Evolutionary conservation across 2,329 filamentous ascomycete genomes (phyloP), one percentile per base, ranked within the genome.

Genomic region (Fusarium vanettenii): DNA sequence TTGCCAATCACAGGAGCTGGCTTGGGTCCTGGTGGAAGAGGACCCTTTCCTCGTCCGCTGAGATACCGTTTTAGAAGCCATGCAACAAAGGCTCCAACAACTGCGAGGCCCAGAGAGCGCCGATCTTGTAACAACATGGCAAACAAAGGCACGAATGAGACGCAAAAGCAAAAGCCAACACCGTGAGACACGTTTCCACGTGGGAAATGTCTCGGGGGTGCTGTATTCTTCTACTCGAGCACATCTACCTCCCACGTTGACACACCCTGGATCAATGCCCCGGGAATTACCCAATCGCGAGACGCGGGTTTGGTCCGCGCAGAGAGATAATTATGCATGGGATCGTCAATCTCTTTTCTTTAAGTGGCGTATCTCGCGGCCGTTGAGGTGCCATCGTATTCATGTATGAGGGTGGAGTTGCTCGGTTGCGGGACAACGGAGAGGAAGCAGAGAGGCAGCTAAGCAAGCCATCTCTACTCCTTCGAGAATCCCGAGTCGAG

Each of bases 21-120:
- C 11, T 64, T 68, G 6, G 78, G 76, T 1, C 77, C 77, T 2
- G 78, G 78, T 1, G 86, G 86, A 2, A 80, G 86, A 57, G 71
- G 64, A 2, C 63, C 45, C 16, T 63, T 62, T 6, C 14, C 16
- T 27, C 57, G 43, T 14, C 16, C 16, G 20, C 22, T 20, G 11
- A 64, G 8, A 25, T 29, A 39, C 8, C 25, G 59, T 27, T 48
- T 43, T 1, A 64, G 20, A n/a, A 37, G 13, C 45, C 48, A 64
- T 43, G 61, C 20, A 16, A 64, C 33, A 18, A 68, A 18, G 6
- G 60, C 66, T 31, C 31, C 66, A 4, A 56, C 4, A 10, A 68
- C n/a, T 1, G 31, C 60, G 7, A 68, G 25, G 8, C 31, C 10
- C 10, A 64, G 6, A n/a, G 48, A 43, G 6, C 31, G 35, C 13